Conservation (phyloP, 495 filamentous ascomycete genomes). For the Acidiella bohemica region DNA sequence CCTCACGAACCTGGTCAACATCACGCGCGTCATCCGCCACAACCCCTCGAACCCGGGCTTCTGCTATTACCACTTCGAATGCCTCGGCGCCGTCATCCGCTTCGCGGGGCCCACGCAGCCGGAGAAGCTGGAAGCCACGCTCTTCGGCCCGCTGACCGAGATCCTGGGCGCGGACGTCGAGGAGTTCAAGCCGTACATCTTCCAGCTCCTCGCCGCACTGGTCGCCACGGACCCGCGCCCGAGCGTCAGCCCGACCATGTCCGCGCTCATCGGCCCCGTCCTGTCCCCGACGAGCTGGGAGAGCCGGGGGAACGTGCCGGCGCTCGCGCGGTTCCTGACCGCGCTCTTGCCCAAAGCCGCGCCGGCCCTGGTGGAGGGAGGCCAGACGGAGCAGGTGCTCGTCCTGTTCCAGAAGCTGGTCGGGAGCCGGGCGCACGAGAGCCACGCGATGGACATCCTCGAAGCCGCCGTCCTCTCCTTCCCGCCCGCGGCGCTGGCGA, state of each 20-base stretch:
- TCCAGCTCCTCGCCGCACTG: slow-evolving; percentile 84
- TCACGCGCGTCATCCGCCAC: slow-evolving; percentile 72
- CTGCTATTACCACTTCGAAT: slow-evolving; percentile 97
- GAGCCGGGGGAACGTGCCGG: slow-evolving; percentile 80
- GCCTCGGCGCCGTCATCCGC: slow-evolving; percentile 84
- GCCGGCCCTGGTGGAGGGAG: slow-evolving; percentile 53
- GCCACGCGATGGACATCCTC: slow-evolving; percentile 75
- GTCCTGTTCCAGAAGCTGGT: slow-evolving; percentile 87
- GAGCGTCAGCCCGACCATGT: slow-evolving; percentile 60
- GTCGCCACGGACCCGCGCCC: slow-evolving; percentile 68
- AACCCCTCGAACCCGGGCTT: slow-evolving; percentile 97
- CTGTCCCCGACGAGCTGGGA: slow-evolving; percentile 74
- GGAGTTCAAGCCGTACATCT: slow-evolving; percentile 93
- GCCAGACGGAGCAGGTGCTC: slow-evolving; percentile 67
- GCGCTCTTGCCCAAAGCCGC: slow-evolving; percentile 69
- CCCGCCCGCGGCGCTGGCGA: slow-evolving; percentile 55
- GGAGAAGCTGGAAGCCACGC: slow-evolving; percentile 56
- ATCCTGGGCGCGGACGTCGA: slow-evolving; percentile 70
- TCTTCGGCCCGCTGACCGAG: slow-evolving; percentile 63
- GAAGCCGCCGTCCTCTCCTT: slow-evolving; percentile 64
- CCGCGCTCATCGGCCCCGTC: slow-evolving; percentile 57
- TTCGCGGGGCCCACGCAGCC: slow-evolving; percentile 56
- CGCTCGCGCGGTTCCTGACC: slow-evolving; percentile 69
- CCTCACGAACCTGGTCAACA: slow-evolving; percentile 63
- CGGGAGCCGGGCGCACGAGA: slow-evolving; percentile 57